Evolutionary conservation across 768 basidiomycete species (phyloP).

Genomic region (Suillus bovinus): DNA sequence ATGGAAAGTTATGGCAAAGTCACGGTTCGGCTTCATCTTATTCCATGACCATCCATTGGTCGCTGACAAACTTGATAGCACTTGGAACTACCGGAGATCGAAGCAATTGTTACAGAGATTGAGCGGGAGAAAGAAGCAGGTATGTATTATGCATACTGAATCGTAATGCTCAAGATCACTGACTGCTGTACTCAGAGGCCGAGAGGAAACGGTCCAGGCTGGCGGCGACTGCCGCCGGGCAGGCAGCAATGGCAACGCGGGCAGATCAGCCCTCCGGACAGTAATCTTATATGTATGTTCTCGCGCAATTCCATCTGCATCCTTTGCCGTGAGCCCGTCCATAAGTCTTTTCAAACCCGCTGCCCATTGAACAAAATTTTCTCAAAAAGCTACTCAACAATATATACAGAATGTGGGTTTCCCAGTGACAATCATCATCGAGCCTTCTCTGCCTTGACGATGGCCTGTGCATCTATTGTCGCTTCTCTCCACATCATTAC

Average conservation of each 20-base stretch:
- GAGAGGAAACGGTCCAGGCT: conserved; percentile 90
- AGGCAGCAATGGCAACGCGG: conserved; percentile 81
- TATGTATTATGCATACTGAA: conserved; percentile 32
- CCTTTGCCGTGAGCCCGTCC: neutral
- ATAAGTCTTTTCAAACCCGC: neutral
- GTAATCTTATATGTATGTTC: conserved; percentile 23
- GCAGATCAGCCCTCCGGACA: conserved; percentile 40
- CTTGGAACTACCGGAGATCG: conserved; percentile 83
- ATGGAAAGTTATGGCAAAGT: conserved; percentile 96
- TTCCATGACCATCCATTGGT: neutral
- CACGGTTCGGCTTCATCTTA: conserved; percentile 54
- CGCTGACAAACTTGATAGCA: conserved; percentile 2
- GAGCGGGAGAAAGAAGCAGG: conserved; percentile 97
- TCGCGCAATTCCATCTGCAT: neutral
- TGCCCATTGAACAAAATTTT: neutral
- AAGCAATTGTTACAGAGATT: conserved; percentile 88
- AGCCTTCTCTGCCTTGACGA: neutral
- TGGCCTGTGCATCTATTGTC: conserved; percentile 14
- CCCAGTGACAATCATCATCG: neutral
- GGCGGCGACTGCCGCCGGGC: conserved; percentile 89
- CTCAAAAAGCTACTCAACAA: neutral
- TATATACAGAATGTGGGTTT: neutral
- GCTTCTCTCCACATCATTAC: conserved; percentile 49
- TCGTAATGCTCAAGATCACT: neutral
- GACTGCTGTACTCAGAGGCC: conserved; percentile 60